Evolutionary conservation across 257 asterid species (phyloP).

Genomic region (Solanum paucissectum): DNA sequence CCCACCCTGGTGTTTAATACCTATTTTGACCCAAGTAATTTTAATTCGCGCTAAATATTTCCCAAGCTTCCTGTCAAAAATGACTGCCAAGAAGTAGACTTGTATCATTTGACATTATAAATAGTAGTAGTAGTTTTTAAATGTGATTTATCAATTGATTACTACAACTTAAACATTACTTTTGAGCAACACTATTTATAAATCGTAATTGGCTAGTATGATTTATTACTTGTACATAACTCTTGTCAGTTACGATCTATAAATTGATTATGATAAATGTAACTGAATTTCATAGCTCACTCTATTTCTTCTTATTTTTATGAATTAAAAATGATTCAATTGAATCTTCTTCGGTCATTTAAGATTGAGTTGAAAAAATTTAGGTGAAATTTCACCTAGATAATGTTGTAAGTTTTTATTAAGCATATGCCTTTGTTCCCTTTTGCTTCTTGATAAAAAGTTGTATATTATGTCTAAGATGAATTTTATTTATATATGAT

Average conservation of each 20-base stretch:
- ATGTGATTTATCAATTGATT: background rate
- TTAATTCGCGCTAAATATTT: too few species aligned
- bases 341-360: background rate
- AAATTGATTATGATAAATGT: background rate
- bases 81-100: background rate
- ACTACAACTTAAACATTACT: background rate
- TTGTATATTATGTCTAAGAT: background rate
- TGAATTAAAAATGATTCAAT: background rate
- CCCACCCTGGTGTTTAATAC: background rate
- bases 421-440: background rate
- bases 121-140: background rate
- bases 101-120: background rate
- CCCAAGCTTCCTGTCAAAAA: background rate
- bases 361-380: background rate
- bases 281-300: background rate
- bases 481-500: background rate
- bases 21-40: too few species aligned
- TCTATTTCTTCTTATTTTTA: background rate
- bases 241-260: background rate
- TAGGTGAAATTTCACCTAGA: background rate
- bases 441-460: background rate
- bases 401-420: background rate
- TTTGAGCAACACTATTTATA: background rate
- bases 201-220: background rate
- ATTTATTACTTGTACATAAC: background rate